Evolutionary conservation across 371 early-diverging fungal genomes (phyloP).

Genomic region (Mortierella sp.): DNA sequence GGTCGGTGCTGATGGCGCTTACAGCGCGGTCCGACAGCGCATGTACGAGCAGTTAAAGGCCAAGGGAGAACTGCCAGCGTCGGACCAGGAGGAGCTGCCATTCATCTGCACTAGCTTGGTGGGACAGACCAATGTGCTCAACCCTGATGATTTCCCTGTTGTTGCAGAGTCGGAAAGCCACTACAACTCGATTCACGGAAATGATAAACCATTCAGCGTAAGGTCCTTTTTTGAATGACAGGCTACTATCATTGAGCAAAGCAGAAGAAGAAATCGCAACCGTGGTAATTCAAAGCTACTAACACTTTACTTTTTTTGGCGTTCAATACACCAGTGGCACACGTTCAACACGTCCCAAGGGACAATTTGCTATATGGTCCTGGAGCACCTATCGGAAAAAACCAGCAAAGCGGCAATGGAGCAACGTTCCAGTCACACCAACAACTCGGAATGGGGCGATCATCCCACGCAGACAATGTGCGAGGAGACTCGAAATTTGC

Average conservation of each 20-base stretch:
- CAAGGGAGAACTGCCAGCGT: conserved; percentile 2
- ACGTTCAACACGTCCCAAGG: background rate
- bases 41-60: background rate
- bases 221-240: background rate
- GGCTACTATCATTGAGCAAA: background rate
- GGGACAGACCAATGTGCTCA: conserved; percentile 9
- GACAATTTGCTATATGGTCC: background rate
- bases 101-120: conserved; percentile 18
- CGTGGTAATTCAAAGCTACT: too few species aligned
- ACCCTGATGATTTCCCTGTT: background rate
- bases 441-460: background rate
- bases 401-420: background rate
- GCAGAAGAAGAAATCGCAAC: background rate
- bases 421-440: background rate
- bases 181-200: background rate
- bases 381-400: background rate
- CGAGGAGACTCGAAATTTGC: background rate
- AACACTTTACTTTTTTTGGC: background rate
- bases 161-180: background rate
- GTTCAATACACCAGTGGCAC: background rate
- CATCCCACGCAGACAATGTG: background rate
- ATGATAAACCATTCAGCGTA: background rate
- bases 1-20: conserved; percentile 25
- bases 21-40: conserved; percentile 15
- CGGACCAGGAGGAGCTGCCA: background rate